Percentiles rank a stretch among this genome's conserved stretches.
Evolutionary conservation across 2,329 filamentous ascomycete genomes (phyloP).

Genomic region (Trichoderma sp.): DNA sequence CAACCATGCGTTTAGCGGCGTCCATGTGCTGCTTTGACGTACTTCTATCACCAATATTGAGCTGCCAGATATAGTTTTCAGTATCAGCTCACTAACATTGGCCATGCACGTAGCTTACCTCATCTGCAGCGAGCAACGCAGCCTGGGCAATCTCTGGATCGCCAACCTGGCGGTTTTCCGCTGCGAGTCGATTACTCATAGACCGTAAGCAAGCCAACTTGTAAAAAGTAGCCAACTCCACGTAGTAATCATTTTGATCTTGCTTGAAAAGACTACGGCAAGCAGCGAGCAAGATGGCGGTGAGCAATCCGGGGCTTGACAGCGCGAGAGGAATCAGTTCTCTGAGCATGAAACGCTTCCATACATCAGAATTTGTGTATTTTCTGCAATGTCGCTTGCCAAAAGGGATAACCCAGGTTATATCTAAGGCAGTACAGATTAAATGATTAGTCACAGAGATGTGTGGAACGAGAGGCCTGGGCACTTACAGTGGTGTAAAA

Average conservation of each 20-base stretch:
- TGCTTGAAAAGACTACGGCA: slow-evolving; percentile 21
- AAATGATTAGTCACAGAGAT: not conserved
- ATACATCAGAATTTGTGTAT: slow-evolving; percentile 20
- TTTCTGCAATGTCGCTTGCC: slow-evolving; percentile 14
- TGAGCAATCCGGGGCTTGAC: slow-evolving; percentile 11
- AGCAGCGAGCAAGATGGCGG: slow-evolving; percentile 13
- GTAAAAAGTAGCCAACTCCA: slow-evolving; percentile 8
- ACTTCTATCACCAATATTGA: slow-evolving; percentile 9
- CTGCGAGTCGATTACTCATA: slow-evolving; percentile 15
- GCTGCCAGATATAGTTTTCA: not conserved
- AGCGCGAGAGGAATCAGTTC: slow-evolving; percentile 8
- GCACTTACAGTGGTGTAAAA: slow-evolving; percentile 14
- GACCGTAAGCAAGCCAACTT: slow-evolving; percentile 14
- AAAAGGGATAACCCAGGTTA: slow-evolving; percentile 9
- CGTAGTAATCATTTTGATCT: not conserved
- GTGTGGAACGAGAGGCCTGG: not conserved
- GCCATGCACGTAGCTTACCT: not conserved
- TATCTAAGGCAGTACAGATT: not conserved
- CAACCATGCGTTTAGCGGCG: slow-evolving; percentile 19
- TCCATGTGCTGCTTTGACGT: slow-evolving; percentile 21
- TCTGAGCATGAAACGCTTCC: slow-evolving; percentile 18
- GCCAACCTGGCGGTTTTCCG: not conserved
- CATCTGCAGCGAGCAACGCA: slow-evolving; percentile 16
- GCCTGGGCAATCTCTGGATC: slow-evolving; percentile 17
- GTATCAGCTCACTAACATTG: too few species aligned